Conservation (phyloP, 2,329 filamentous ascomycete species). For the Elsinoe perseae region DNA sequence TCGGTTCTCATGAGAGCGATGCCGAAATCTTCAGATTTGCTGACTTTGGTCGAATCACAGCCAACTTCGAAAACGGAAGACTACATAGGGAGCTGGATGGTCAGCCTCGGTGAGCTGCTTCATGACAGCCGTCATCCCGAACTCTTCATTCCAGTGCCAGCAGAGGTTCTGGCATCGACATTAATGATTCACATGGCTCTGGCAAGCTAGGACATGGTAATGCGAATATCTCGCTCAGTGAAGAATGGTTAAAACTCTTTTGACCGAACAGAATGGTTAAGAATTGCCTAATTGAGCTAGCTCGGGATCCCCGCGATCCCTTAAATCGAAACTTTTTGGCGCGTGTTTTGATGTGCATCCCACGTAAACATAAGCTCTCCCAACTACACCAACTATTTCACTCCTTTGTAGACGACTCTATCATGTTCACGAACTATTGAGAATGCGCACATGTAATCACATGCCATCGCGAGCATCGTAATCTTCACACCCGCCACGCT, state of each 20-base stretch:
- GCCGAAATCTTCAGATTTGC: too few relatives aligned
- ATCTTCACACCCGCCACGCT: neutral
- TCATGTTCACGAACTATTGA: neutral
- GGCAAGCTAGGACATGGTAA: neutral
- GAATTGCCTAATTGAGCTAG: neutral
- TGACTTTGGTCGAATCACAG: too few relatives aligned
- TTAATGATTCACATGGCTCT: neutral
- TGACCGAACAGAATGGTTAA: neutral
- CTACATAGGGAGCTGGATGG: too few relatives aligned
- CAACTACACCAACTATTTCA: neutral
- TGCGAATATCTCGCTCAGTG: neutral
- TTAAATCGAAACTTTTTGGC: constrained; percentile 4
- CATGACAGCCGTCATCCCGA: too few relatives aligned
- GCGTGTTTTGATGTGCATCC: neutral
- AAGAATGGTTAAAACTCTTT: neutral
- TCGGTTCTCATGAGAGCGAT: too few relatives aligned
- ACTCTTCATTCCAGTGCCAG: too few relatives aligned
- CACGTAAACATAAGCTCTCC: neutral
- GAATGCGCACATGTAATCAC: neutral
- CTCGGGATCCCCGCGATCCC: neutral
- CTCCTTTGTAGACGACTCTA: neutral
- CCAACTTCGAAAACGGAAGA: too few relatives aligned
- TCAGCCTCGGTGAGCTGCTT: too few relatives aligned
- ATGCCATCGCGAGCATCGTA: constrained; percentile 2
- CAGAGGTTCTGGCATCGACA: too few relatives aligned